phyloP scores from a whole-genome alignment of 441 rosid species.

The Pelargonium citronellum region DNA sequence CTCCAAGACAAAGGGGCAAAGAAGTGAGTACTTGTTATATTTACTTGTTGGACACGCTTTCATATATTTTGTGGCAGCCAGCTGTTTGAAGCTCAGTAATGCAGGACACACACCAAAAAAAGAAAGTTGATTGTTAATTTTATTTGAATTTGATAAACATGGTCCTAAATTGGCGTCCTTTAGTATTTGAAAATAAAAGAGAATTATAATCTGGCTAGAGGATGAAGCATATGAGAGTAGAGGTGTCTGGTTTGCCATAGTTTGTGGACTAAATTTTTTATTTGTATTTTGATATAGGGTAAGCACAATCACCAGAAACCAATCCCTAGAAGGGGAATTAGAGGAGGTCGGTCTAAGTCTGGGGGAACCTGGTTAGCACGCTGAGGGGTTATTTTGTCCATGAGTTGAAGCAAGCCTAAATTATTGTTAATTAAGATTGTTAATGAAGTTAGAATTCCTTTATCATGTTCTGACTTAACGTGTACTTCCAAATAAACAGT shows the following conservation, averaged over 20 bases:
- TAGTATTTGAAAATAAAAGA: not conserved
- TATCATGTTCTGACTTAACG: not conserved
- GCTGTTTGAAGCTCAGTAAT: not conserved
- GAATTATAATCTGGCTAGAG: not conserved
- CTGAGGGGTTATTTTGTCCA: not conserved
- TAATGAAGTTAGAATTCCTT: not conserved
- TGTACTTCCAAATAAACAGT: not conserved
- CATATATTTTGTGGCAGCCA: not conserved
- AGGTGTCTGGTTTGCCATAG: not conserved
- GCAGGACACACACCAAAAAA: not conserved
- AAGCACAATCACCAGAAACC: not conserved
- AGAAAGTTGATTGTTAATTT: not conserved
- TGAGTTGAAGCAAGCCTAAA: not conserved
- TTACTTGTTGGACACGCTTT: not conserved
- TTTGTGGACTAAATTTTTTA: not conserved
- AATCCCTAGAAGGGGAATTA: not conserved
- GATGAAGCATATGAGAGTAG: not conserved
- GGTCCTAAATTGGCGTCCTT: not conserved
- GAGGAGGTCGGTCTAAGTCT: not conserved
- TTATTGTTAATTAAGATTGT: not conserved
- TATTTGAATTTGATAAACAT: not conserved
- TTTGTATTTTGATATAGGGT: not conserved
- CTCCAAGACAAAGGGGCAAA: constrained; percentile 44
- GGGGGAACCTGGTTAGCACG: constrained; percentile 3
- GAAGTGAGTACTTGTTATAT: constrained; percentile 40